Evolutionary conservation across 202 grass and related monocot species (phyloP), one percentile per base, ranked within the genome.

Genomic region (Panicum hallii): DNA sequence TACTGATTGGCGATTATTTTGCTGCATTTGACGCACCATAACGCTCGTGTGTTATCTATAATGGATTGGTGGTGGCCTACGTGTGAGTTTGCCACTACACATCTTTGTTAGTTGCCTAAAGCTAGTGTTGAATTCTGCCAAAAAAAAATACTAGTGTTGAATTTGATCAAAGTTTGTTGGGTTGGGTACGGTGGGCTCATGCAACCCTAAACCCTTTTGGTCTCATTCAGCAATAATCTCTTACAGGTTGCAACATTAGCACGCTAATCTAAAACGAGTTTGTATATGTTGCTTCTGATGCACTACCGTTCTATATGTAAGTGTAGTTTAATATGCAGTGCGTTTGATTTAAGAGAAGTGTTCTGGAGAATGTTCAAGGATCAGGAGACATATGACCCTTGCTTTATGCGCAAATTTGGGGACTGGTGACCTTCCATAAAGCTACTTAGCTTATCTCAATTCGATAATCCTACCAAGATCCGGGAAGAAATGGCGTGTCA

Each of bases 331-430:
- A 9, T 58, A 4, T 15, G 7, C n/a, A 41, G 52, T 75, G 60
- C 60, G 60, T 32, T 55, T 57, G 34, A 42, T 75, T 57, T 60
- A 26, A 53, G 55, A 63, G 43, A 32, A 77, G 68, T 75, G 68
- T 75, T 78, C 43, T 74, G 63, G 87, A 72, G 70, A 57, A 48
- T 92, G 90, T 86, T 82, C 61, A 74, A 45, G 70, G 72, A 90
- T 11, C 49, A 88, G 87, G 87, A 74, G 78, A 88, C 87, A 92
- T 2, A 10, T 7, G 61, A 30, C 13, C 63, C 64, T 92, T 81
- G 82, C 71, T 85, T 86, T 86, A 9, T 74, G 79, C 81, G 16
- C 56, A 77, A 85, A 85, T 88, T 88, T 83, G 44, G 80, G 79
- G 56, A 48, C 45, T 67, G 9, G 14, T 67, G 12, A 53, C 26